A percentile compares a stretch with the other conserved stretches of the same genome.
Conservation (phyloP, 164 flowering plant genomes). For the Vitis rupestris region DNA sequence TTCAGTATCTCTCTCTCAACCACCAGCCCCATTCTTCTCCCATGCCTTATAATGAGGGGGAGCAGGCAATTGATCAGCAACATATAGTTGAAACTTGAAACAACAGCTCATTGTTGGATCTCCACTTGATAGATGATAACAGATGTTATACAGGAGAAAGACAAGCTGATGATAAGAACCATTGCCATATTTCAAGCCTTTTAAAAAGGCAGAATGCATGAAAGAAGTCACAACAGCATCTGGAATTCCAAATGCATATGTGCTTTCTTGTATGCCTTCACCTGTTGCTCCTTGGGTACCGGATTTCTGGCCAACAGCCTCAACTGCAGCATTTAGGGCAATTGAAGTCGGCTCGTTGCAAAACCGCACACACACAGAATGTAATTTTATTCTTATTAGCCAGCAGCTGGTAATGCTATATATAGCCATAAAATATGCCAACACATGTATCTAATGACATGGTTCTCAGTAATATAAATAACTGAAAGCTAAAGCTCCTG, state of each 20-base stretch:
- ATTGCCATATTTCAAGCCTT: conserved; percentile 60
- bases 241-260: conserved; percentile 37
- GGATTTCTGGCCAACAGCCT: conserved; percentile 24
- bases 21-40: too few relatives aligned
- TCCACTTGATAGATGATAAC: too few relatives aligned
- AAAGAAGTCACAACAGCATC: conserved; percentile 37
- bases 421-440: too few relatives aligned
- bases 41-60: too few relatives aligned
- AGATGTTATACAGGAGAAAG: conserved; percentile 45
- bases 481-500: too few relatives aligned
- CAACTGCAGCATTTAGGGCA: conserved; percentile 81
- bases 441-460: too few relatives aligned
- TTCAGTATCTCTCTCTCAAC: too few relatives aligned
- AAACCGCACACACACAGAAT: conserved; percentile 52
- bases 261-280: background rate
- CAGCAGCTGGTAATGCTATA: too few relatives aligned
- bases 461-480: too few relatives aligned
- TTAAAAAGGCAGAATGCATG: conserved; percentile 51
- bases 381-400: background rate
- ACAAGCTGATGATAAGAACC: conserved; percentile 61
- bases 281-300: conserved; percentile 20
- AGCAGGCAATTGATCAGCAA: too few relatives aligned
- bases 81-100: too few relatives aligned
- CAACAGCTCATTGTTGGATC: too few relatives aligned
- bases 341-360: conserved; percentile 55